A percentile compares a stretch with the other conserved stretches of the same genome.
phyloP scores from a whole-genome alignment of 495 filamentous ascomycete species.

The Penicillium parvum region DNA sequence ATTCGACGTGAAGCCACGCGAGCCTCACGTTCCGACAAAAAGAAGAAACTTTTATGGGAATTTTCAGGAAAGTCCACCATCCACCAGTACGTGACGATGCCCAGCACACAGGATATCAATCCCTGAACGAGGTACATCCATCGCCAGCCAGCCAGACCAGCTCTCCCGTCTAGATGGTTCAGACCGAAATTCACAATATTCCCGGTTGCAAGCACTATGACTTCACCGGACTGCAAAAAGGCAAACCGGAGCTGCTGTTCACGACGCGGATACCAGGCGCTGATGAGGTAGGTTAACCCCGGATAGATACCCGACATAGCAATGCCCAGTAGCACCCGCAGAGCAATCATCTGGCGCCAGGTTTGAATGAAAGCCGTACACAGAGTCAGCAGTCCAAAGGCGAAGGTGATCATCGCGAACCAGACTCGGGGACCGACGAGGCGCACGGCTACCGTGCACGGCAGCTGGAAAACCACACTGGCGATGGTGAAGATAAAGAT shows the following conservation, averaged over 20 bases:
- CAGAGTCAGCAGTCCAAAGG: slow-evolving; percentile 68
- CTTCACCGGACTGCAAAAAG: slow-evolving; percentile 65
- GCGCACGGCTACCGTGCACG: slow-evolving; percentile 66
- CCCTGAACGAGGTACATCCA: slow-evolving; percentile 77
- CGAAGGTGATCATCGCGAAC: slow-evolving; percentile 64
- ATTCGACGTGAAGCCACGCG: slow-evolving; percentile 55
- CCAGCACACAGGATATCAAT: slow-evolving; percentile 58
- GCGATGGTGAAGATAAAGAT: slow-evolving; percentile 79
- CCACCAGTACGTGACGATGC: slow-evolving; percentile 69
- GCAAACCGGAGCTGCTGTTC: slow-evolving; percentile 77
- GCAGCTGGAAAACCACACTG: slow-evolving; percentile 70
- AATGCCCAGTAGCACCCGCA: slow-evolving; percentile 68
- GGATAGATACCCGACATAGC: slow-evolving; percentile 67
- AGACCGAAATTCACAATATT: slow-evolving; percentile 69
- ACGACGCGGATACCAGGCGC: slow-evolving; percentile 65
- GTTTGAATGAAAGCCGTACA: slow-evolving; percentile 57
- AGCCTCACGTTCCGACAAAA: slow-evolving; percentile 57
- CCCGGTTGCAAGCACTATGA: slow-evolving; percentile 64
- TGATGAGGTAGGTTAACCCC: slow-evolving; percentile 65
- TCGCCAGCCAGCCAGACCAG: slow-evolving; percentile 64
- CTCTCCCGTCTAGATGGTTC: slow-evolving; percentile 56
- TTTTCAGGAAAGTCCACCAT: slow-evolving; percentile 79
- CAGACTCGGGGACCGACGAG: slow-evolving; percentile 63
- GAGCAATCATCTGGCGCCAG: slow-evolving; percentile 70
- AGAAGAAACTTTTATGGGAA: slow-evolving; percentile 55